A percentile compares a stretch with the other conserved stretches of the same genome.
Conservation (phyloP, 2,329 filamentous ascomycete genomes). For the Mycosphaerelloides madeirae region DNA sequence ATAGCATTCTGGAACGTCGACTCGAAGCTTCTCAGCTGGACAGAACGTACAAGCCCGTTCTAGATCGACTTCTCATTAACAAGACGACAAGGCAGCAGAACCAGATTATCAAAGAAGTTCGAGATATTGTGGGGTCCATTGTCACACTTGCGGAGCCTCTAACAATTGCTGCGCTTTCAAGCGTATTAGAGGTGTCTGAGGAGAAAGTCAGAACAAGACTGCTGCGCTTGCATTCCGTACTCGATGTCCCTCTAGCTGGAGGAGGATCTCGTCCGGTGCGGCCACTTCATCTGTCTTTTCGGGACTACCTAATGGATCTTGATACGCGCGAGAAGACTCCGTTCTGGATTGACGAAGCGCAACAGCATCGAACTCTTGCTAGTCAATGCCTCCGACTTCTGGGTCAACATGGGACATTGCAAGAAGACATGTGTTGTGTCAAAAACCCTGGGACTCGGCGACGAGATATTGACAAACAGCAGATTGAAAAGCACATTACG, state of each 20-base stretch:
- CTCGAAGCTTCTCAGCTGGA: no score
- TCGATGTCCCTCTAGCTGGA: slow-evolving; percentile 17
- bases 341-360: slow-evolving; percentile 17
- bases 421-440: slow-evolving; percentile 1
- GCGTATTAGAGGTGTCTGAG: slow-evolving; percentile 14
- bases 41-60: no score
- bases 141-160: slow-evolving; percentile 19
- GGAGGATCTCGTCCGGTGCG: slow-evolving; percentile 19
- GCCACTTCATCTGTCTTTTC: slow-evolving; percentile 27
- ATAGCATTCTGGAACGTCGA: no score
- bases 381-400: slow-evolving; percentile 12
- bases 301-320: no score
- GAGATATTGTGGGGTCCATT: slow-evolving; percentile 19
- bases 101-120: slow-evolving; percentile 14
- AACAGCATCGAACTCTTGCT: slow-evolving; percentile 13
- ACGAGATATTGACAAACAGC: neutral
- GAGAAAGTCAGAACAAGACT: slow-evolving; percentile 13
- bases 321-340: neutral
- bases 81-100: no score
- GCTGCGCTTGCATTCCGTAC: slow-evolving; percentile 22
- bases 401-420: neutral
- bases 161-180: slow-evolving; percentile 12
- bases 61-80: no score
- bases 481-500: slow-evolving; percentile 24
- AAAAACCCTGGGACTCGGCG: slow-evolving; percentile 1